A percentile compares a stretch with the other conserved stretches of the same genome.
Conservation (phyloP, 805 yeast genomes). For the Nakazawaea sp. region DNA sequence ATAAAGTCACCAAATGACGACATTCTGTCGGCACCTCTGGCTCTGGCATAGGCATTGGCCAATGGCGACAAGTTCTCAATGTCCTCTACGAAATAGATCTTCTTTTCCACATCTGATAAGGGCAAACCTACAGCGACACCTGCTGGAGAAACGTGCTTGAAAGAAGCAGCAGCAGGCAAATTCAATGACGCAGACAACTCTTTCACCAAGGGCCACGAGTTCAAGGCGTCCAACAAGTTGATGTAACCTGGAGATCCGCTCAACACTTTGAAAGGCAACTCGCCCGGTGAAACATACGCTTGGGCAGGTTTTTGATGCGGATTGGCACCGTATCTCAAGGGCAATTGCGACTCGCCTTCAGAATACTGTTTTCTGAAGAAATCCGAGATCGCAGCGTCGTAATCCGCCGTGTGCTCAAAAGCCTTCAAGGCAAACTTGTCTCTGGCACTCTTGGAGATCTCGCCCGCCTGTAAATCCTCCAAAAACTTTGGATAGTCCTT, state of each 20-base stretch:
- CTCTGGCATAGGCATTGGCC: conserved; percentile 98
- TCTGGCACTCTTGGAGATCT: conserved; percentile 65
- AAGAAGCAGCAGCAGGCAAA: conserved; percentile 98
- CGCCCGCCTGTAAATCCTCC: conserved; percentile 71
- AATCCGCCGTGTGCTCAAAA: conserved; percentile 97
- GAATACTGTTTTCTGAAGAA: conserved; percentile 96
- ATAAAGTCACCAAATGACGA: conserved; percentile 98
- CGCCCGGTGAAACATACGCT: conserved; percentile 82
- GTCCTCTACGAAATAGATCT: conserved; percentile 90
- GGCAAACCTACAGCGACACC: conserved; percentile 98
- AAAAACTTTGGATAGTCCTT: conserved; percentile 84
- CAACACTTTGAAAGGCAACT: conserved; percentile 89
- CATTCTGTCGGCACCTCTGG: conserved; percentile 99
- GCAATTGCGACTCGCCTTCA: conserved; percentile 82
- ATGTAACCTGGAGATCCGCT: conserved; percentile 97
- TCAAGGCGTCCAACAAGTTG: conserved; percentile 91
- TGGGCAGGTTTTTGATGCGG: conserved; percentile 99
- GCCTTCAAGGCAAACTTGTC: conserved; percentile 91
- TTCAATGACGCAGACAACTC: conserved; percentile 91
- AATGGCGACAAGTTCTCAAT: conserved; percentile 93
- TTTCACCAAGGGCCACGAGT: conserved; percentile 98
- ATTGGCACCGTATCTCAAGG: conserved; percentile 96
- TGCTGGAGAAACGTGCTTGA: conserved; percentile 98
- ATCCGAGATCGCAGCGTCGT: conserved; percentile 92
- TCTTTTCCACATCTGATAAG: conserved; percentile 82